Conservation (phyloP, 129 eudicot genomes). For the Tagetes erecta region DNA sequence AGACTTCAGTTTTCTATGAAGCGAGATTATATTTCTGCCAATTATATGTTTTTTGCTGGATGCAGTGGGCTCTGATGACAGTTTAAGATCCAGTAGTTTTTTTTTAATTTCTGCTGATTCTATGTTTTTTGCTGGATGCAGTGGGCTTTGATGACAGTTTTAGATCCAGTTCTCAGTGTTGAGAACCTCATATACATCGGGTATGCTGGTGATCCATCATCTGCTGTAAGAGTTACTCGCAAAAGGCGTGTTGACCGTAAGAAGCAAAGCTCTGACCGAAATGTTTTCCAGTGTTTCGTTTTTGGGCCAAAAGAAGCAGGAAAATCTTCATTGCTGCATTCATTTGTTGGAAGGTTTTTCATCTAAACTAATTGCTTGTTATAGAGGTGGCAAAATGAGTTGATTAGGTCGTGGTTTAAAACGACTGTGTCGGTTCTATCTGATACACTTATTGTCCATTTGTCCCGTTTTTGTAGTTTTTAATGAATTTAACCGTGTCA, state of each 20-base stretch:
- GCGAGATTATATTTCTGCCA: not conserved
- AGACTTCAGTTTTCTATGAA: not conserved
- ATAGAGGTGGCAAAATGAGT: constrained; percentile 7
- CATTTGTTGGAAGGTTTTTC: constrained; percentile 80
- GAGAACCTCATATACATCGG: constrained; percentile 89
- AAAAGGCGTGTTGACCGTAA: constrained; percentile 86
- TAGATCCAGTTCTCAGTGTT: constrained; percentile 78
- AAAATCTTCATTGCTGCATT: constrained; percentile 67
- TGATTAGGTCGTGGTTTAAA: not conserved
- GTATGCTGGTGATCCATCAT: constrained; percentile 76
- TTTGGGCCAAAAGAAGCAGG: constrained; percentile 94
- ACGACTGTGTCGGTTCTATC: not conserved
- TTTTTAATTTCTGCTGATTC: constrained; percentile 10
- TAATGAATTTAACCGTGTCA: not conserved
- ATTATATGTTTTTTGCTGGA: not conserved
- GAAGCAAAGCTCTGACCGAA: constrained; percentile 86
- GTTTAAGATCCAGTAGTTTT: constrained; percentile 60
- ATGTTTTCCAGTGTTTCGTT: constrained; percentile 86
- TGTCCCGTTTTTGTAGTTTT: not conserved
- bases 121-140: constrained; percentile 34
- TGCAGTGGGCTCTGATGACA: constrained; percentile 99
- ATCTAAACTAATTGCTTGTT: constrained; percentile 9
- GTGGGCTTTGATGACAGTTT: constrained; percentile 98
- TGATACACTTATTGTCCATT: not conserved
- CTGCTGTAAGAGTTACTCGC: constrained; percentile 82